phyloP scores from a whole-genome alignment of 2,329 filamentous ascomycete species.

The Sphaerulina musiva region DNA sequence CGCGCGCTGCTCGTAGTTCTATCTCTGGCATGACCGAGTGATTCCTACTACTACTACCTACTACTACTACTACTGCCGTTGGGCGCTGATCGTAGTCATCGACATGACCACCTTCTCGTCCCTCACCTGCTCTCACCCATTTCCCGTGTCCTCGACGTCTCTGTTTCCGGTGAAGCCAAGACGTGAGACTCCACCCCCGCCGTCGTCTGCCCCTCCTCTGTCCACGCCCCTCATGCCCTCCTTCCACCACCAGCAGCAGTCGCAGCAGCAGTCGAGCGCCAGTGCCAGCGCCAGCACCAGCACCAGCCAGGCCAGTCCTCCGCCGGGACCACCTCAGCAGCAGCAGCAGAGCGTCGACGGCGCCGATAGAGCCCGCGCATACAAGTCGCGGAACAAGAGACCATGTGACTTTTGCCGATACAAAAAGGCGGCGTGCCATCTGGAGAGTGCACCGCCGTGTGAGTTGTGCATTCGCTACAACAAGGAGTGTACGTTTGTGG shows the following conservation, averaged over 20 bases:
- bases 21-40: too few relatives aligned
- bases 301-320: slow-evolving; percentile 10
- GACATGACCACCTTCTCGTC: background rate
- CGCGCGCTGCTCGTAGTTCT: too few relatives aligned
- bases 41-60: too few relatives aligned
- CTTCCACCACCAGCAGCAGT: slow-evolving; percentile 10
- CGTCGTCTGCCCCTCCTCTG: slow-evolving; percentile 9
- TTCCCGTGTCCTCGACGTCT: background rate
- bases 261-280: too few relatives aligned
- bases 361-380: slow-evolving; percentile 31
- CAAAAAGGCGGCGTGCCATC: slow-evolving; percentile 43
- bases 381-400: slow-evolving; percentile 36
- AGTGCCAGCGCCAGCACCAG: slow-evolving; percentile 1
- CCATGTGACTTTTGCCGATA: slow-evolving; percentile 45
- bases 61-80: too few relatives aligned
- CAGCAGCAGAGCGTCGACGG: slow-evolving; percentile 5
- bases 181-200: background rate
- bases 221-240: slow-evolving; percentile 19
- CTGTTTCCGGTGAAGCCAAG: too few relatives aligned
- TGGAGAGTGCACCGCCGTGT: slow-evolving; percentile 40
- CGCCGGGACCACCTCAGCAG: background rate
- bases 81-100: background rate
- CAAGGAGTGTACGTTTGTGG: slow-evolving; percentile 43
- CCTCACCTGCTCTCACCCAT: background rate
- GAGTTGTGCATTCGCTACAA: slow-evolving; percentile 40